Percentiles rank a stretch among this genome's conserved stretches.
Evolutionary conservation across 176 grass and related monocot species (phyloP).

Genomic region (Ananas comosus): DNA sequence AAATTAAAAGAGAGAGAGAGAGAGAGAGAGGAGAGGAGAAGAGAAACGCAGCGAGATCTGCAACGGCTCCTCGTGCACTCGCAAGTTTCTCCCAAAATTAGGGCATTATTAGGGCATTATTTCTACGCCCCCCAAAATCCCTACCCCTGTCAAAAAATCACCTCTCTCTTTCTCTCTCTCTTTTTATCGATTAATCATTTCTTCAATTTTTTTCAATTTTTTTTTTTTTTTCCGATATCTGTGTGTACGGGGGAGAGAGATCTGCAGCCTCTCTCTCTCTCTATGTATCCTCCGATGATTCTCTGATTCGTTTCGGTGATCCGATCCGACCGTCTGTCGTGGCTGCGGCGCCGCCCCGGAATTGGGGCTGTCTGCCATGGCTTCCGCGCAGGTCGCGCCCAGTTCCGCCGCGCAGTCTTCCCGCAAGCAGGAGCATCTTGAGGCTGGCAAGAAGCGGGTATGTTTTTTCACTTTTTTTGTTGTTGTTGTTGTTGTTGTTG

Average conservation of each 20-base stretch:
- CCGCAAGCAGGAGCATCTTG: constrained; percentile 66
- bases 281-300: background rate
- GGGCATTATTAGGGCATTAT: background rate
- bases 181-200: background rate
- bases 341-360: constrained; percentile 43
- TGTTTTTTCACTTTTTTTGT: background rate
- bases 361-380: constrained; percentile 37
- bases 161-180: background rate
- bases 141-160: background rate
- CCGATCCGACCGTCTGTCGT: constrained; percentile 17
- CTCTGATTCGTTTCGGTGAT: background rate
- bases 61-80: background rate
- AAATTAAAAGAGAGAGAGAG: background rate
- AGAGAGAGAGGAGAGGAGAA: background rate
- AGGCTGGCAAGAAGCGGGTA: constrained; percentile 95
- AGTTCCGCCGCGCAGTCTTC: constrained; percentile 29
- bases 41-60: background rate
- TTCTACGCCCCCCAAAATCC: background rate
- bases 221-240: background rate
- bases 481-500: too few relatives aligned
- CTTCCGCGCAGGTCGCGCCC: constrained; percentile 54
- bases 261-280: too few relatives aligned
- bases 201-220: background rate
- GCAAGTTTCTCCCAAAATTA: background rate
- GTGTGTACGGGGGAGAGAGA: too few relatives aligned